phyloP scores from a whole-genome alignment of 306 rosid species.

The Sesbania bispinosa region DNA sequence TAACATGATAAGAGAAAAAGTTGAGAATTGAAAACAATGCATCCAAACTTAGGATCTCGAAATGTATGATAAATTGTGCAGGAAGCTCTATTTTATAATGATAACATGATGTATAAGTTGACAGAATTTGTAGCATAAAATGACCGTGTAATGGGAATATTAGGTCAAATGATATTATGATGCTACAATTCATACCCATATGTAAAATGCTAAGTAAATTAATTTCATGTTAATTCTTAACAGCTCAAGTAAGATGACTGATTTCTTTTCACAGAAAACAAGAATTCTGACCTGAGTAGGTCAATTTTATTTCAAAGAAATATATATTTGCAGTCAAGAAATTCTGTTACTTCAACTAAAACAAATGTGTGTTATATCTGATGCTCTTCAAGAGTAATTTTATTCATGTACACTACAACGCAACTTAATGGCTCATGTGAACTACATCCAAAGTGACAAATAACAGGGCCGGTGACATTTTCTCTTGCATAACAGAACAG shows the following conservation, averaged over 20 bases:
- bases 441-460: background rate
- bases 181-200: background rate
- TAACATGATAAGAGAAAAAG: background rate
- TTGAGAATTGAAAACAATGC: background rate
- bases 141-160: background rate
- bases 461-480: background rate
- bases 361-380: background rate
- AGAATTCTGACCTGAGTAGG: background rate
- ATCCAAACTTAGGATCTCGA: background rate
- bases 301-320: background rate
- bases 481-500: background rate
- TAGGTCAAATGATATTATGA: background rate
- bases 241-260: background rate
- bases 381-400: background rate
- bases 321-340: background rate
- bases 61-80: background rate
- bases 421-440: background rate
- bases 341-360: constrained; percentile 4
- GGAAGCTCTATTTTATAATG: background rate
- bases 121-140: background rate
- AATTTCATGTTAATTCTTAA: background rate
- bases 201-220: constrained; percentile 1
- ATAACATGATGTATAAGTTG: background rate
- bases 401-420: background rate
- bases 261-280: background rate